phyloP scores from a whole-genome alignment of 1,139 yeast species.

The Candida sp. region DNA sequence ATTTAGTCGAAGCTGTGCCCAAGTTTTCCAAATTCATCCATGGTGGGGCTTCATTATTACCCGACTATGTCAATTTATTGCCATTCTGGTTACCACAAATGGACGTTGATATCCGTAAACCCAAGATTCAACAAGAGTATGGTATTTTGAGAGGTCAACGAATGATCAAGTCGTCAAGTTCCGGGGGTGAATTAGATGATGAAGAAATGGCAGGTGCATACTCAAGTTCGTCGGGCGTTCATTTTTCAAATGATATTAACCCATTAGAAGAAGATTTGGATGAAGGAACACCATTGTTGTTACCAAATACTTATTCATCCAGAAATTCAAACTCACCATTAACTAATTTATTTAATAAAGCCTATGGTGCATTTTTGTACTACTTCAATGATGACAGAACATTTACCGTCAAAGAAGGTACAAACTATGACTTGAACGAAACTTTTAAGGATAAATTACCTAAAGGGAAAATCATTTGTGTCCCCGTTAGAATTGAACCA shows the following conservation, averaged over 20 bases:
- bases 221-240: slow-evolving; percentile 39
- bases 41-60: slow-evolving; percentile 86
- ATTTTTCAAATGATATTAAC: slow-evolving; percentile 44
- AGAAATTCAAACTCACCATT: slow-evolving; percentile 28
- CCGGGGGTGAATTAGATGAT: slow-evolving; percentile 51
- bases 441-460: slow-evolving; percentile 60
- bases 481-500: slow-evolving; percentile 81
- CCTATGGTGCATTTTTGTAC: slow-evolving; percentile 38
- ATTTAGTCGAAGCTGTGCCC: slow-evolving; percentile 96
- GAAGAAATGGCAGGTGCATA: slow-evolving; percentile 39
- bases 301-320: slow-evolving; percentile 32
- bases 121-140: slow-evolving; percentile 61
- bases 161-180: slow-evolving; percentile 29
- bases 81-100: slow-evolving; percentile 99
- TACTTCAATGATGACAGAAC: slow-evolving; percentile 64
- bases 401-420: slow-evolving; percentile 77
- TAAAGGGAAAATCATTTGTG: slow-evolving; percentile 69
- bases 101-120: slow-evolving; percentile 93
- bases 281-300: slow-evolving; percentile 37
- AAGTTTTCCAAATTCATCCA: slow-evolving; percentile 96
- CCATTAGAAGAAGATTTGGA: slow-evolving; percentile 50
- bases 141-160: slow-evolving; percentile 48
- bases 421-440: slow-evolving; percentile 61
- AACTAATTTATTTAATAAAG: slow-evolving; percentile 25
- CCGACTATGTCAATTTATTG: slow-evolving; percentile 75